A percentile compares a stretch with the other conserved stretches of the same genome.
These are phyloP conservation scores for Leishmania braziliensis DNA, from an alignment of 208 protist species.

Conservation along the genomic window DNA sequence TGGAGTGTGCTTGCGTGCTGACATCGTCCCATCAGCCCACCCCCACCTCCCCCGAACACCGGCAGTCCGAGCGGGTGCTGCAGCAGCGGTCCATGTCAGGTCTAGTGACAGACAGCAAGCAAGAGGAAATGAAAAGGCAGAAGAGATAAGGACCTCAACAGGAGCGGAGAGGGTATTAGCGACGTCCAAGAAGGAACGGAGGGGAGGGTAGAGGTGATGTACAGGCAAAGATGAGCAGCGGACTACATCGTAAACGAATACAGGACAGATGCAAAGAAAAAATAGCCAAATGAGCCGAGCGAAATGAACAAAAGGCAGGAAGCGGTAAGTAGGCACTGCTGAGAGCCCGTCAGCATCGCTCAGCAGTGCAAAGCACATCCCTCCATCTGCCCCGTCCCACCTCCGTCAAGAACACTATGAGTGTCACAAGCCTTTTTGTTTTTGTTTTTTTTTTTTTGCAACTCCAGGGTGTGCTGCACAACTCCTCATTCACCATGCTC, in stretches of 20 bases:
- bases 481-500: neutral
- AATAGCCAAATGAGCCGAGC: neutral
- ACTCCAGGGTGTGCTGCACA: slow-evolving; percentile 2
- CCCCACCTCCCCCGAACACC: neutral
- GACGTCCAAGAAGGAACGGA: neutral
- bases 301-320: neutral
- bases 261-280: neutral
- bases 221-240: neutral
- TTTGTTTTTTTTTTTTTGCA: neutral
- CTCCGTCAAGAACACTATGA: neutral
- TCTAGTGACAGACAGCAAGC: neutral
- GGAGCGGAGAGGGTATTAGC: neutral
- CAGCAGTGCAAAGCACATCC: neutral
- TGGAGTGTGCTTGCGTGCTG: neutral
- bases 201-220: neutral
- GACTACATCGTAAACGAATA: neutral
- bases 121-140: neutral
- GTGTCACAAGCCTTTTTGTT: neutral
- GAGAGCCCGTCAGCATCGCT: neutral
- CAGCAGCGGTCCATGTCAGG: neutral
- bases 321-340: neutral
- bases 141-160: neutral
- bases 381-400: neutral
- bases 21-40: neutral
- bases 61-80: neutral